Conservation (phyloP, 768 basidiomycete species). For the Zangia roseola region DNA sequence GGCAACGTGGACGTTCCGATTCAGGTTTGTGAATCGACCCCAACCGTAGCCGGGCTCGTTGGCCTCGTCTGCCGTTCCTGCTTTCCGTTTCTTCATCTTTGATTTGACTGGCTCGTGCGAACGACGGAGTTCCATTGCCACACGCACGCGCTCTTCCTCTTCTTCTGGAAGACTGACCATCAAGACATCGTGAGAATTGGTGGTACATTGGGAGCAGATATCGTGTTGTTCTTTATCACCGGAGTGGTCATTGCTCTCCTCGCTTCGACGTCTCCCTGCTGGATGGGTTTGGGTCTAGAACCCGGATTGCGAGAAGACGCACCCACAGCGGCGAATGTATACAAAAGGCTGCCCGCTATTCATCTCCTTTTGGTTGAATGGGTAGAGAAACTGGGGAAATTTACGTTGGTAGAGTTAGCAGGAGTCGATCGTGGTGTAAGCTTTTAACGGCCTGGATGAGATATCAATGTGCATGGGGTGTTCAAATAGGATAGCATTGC, state of each 20-base stretch:
- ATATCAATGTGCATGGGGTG: not conserved
- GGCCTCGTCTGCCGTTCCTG: conserved; percentile 35
- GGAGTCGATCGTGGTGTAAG: conserved; percentile 71
- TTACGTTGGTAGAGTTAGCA: conserved; percentile 36
- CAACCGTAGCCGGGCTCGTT: too few relatives aligned
- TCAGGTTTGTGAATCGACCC: too few relatives aligned
- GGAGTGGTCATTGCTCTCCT: conserved; percentile 26
- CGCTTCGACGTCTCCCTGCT: conserved; percentile 20
- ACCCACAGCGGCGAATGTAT: conserved; percentile 83
- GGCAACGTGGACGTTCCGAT: too few relatives aligned
- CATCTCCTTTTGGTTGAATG: conserved; percentile 93
- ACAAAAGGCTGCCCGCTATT: conserved; percentile 87
- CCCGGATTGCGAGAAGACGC: conserved; percentile 87
- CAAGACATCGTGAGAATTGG: conserved; percentile 68
- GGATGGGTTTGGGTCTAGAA: conserved; percentile 30
- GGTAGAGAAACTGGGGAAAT: conserved; percentile 79
- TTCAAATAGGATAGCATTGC: conserved; percentile 20
- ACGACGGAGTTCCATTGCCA: conserved; percentile 55
- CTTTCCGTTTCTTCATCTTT: conserved; percentile 62
- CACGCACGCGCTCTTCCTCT: conserved; percentile 58
- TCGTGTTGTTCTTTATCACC: conserved; percentile 40
- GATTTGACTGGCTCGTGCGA: conserved; percentile 55
- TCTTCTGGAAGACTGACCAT: conserved; percentile 67
- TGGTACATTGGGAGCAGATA: conserved; percentile 76
- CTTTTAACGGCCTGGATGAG: conserved; percentile 73